Evolutionary conservation across 148 eudicot genomes (phyloP).

Genomic region (Cornus controversa): DNA sequence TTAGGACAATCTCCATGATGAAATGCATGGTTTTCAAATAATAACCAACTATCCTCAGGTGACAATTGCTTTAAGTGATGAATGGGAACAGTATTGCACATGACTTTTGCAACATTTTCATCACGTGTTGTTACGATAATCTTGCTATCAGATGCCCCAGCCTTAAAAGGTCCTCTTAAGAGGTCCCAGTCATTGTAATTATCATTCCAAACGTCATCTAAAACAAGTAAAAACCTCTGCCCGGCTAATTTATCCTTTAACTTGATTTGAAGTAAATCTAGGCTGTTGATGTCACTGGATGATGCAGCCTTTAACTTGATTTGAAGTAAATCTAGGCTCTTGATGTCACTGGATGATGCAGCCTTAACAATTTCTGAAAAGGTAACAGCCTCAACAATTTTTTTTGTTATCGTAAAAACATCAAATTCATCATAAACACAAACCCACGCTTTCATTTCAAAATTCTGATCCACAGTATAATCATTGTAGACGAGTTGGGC

Average conservation of each 20-base stretch:
- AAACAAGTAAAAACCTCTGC: constrained; percentile 15
- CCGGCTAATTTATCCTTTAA: neutral
- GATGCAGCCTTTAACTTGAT: too few relatives aligned
- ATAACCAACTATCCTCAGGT: neutral
- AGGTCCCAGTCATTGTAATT: neutral
- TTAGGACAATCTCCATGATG: too few relatives aligned
- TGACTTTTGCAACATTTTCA: too few relatives aligned
- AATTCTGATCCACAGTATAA: neutral
- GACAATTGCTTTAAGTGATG: neutral
- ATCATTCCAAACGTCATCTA: constrained; percentile 26
- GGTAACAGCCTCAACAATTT: too few relatives aligned
- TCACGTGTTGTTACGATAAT: constrained; percentile 24
- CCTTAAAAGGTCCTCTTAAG: too few relatives aligned
- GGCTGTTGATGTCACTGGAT: too few relatives aligned
- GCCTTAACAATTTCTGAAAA: too few relatives aligned
- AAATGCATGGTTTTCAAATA: neutral
- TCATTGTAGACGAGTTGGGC: constrained; percentile 24
- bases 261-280: too few relatives aligned
- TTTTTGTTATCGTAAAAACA: neutral
- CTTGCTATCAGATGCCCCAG: constrained; percentile 22
- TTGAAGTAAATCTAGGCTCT: neutral
- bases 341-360: neutral
- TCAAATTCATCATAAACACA: too few relatives aligned
- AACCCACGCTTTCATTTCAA: too few relatives aligned
- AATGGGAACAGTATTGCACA: constrained; percentile 15